phyloP scores from a whole-genome alignment of 148 eudicot species.

The Drosera capensis region DNA sequence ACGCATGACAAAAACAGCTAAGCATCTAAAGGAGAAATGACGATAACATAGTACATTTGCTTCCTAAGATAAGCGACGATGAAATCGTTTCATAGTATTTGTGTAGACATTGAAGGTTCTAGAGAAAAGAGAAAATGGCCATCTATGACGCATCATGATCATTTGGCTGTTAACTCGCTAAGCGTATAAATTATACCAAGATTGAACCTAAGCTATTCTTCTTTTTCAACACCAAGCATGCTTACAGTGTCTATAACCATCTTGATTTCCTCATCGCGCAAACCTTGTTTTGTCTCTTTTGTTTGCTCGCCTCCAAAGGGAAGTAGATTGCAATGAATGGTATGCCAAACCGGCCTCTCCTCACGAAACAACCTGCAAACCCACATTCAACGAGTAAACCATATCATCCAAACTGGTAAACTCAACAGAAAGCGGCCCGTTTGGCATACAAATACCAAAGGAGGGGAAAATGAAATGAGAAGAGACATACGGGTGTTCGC shows the following conservation, averaged over 20 bases:
- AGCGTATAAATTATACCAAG: too few relatives aligned
- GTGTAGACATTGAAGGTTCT: too few relatives aligned
- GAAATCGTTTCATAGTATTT: too few relatives aligned
- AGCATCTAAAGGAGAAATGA: too few relatives aligned
- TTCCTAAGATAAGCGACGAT: too few relatives aligned
- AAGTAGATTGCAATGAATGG: conserved; percentile 59
- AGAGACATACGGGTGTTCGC: conserved; percentile 78
- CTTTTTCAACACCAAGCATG: conserved; percentile 19
- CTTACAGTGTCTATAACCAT: conserved; percentile 34
- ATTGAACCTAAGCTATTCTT: conserved; percentile 21
- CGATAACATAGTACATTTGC: too few relatives aligned
- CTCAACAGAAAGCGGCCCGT: background rate
- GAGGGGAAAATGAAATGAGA: background rate
- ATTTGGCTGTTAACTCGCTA: too few relatives aligned
- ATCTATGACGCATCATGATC: too few relatives aligned
- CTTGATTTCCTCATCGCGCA: conserved; percentile 26
- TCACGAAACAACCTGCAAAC: conserved; percentile 78
- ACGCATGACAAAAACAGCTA: too few relatives aligned
- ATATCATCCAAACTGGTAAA: background rate
- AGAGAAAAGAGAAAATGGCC: too few relatives aligned
- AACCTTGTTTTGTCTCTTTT: conserved; percentile 17
- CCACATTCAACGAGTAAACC: background rate
- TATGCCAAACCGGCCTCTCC: conserved; percentile 81
- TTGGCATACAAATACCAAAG: background rate
- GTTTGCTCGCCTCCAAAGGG: conserved; percentile 37